phyloP scores from a whole-genome alignment of 1,284 basidiomycete species.

The Termitomyces sp. region DNA sequence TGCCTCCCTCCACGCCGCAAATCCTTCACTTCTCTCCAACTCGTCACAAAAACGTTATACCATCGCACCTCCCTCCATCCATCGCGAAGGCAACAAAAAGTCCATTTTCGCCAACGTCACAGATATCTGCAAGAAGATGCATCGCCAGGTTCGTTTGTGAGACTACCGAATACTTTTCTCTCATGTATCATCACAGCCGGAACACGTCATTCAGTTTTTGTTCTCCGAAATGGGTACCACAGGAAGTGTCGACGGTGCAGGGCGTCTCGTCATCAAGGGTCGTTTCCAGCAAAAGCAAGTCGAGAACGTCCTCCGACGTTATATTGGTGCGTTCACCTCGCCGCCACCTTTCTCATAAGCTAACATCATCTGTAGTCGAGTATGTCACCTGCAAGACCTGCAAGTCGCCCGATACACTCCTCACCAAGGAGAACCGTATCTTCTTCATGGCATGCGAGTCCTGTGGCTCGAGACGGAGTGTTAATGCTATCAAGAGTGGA shows the following conservation, averaged over 20 bases:
- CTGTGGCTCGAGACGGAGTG: constrained; percentile 88
- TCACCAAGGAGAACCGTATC: constrained; percentile 97
- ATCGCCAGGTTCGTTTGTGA: constrained; percentile 54
- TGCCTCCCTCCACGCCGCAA: constrained; percentile 86
- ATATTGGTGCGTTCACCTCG: constrained; percentile 67
- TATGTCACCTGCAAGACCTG: constrained; percentile 99
- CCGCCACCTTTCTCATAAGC: neutral
- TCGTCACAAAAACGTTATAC: constrained; percentile 90
- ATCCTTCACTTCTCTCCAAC: constrained; percentile 84
- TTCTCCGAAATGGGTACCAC: constrained; percentile 99
- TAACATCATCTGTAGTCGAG: constrained; percentile 59
- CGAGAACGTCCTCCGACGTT: constrained; percentile 94
- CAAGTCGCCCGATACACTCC: constrained; percentile 95
- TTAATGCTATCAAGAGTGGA: constrained; percentile 96
- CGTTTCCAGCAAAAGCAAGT: constrained; percentile 99
- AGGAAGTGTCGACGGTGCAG: constrained; percentile 90
- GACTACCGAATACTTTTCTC: neutral
- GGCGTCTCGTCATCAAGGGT: constrained; percentile 94
- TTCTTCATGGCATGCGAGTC: constrained; percentile 99
- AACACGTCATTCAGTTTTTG: constrained; percentile 97
- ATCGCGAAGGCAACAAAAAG: constrained; percentile 95
- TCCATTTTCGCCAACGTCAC: constrained; percentile 95
- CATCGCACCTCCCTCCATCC: constrained; percentile 94
- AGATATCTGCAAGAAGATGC: constrained; percentile 99
- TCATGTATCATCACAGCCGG: constrained; percentile 51